phyloP scores from a whole-genome alignment of 768 basidiomycete genomes.

The Boletus huronensis region DNA sequence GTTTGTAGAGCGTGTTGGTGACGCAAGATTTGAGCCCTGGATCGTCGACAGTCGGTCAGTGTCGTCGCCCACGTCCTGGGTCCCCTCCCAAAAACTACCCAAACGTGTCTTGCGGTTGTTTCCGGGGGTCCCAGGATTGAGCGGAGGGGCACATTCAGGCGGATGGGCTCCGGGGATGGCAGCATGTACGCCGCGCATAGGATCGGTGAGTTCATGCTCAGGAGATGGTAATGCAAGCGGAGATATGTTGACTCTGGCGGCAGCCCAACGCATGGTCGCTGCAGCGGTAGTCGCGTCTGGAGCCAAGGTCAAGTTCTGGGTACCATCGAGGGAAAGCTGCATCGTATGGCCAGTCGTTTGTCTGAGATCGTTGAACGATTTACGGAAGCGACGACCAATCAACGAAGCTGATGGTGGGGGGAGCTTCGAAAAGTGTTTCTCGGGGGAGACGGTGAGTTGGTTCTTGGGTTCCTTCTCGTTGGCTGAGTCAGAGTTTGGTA shows the following conservation, averaged over 20 bases:
- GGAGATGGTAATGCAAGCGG: constrained; percentile 87
- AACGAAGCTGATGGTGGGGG: constrained; percentile 25
- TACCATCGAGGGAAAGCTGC: constrained; percentile 28
- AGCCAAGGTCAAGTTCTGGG: constrained; percentile 33
- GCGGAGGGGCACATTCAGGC: constrained; percentile 32
- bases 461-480: constrained; percentile 20
- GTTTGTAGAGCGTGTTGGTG: constrained; percentile 16
- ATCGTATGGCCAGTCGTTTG: constrained; percentile 26
- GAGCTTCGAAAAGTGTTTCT: constrained; percentile 28
- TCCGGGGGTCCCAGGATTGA: constrained; percentile 43
- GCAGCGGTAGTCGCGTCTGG: constrained; percentile 64
- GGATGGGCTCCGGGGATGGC: constrained; percentile 61
- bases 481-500: constrained; percentile 9
- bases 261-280: constrained; percentile 85
- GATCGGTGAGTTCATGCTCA: constrained; percentile 88
- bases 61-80: constrained; percentile 56
- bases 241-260: constrained; percentile 74
- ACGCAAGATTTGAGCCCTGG: constrained; percentile 22
- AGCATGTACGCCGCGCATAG: constrained; percentile 72
- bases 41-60: constrained; percentile 21
- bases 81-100: constrained; percentile 75
- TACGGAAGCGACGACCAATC: constrained; percentile 41
- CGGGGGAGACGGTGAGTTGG: constrained; percentile 20
- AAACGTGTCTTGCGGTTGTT: constrained; percentile 53
- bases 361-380: constrained; percentile 45